phyloP scores from a whole-genome alignment of 2,329 filamentous ascomycete species.

The Emergomyces pasteurianus region DNA sequence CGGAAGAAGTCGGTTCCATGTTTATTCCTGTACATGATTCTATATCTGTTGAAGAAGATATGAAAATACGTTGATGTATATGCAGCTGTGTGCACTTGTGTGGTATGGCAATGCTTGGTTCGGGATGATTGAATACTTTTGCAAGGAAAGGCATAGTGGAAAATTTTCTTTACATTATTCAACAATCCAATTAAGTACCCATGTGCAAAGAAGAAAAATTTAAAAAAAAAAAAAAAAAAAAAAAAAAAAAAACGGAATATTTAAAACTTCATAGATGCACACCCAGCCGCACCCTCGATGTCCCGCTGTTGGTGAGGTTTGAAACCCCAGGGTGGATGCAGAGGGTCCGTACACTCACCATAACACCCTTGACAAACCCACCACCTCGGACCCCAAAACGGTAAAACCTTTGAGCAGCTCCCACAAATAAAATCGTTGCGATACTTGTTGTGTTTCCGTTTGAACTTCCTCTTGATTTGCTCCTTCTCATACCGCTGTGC shows the following conservation, averaged over 20 bases:
- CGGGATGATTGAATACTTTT: too few species aligned
- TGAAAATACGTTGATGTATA: too few species aligned
- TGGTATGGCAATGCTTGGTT: too few species aligned
- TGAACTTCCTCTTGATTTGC: neutral
- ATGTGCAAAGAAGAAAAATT: neutral
- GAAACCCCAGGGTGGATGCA: conserved; percentile 1
- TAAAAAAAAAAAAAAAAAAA: neutral
- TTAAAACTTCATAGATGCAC: neutral
- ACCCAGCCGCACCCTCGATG: neutral
- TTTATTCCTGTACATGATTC: neutral
- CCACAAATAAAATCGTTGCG: neutral
- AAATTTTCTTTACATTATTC: neutral
- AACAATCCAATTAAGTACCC: neutral
- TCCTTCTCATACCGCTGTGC: neutral
- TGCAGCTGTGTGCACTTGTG: neutral
- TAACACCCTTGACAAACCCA: neutral
- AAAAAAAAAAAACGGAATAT: too few species aligned
- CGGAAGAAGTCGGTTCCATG: too few species aligned
- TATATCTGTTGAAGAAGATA: too few species aligned
- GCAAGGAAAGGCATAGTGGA: neutral
- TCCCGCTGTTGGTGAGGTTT: too few species aligned
- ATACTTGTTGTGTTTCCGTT: neutral
- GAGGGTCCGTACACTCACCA: neutral
- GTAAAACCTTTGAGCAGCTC: neutral
- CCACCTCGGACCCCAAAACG: neutral